Evolutionary conservation across 169 alveolate genomes (phyloP).

Genomic region (Babesia ovata): DNA sequence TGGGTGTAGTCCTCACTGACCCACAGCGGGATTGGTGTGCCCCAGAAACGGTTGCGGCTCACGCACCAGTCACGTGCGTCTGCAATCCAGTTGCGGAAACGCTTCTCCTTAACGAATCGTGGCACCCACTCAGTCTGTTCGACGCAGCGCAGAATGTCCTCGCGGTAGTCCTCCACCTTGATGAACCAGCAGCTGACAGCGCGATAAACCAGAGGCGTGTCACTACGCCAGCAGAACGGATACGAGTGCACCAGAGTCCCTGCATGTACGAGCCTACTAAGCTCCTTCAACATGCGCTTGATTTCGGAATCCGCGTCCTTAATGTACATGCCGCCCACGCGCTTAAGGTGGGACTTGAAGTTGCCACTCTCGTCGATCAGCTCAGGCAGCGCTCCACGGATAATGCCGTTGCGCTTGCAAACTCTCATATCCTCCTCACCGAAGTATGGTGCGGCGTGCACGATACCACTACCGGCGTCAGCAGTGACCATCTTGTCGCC

Average conservation of each 20-base stretch:
- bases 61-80: constrained; percentile 99
- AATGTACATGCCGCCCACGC: constrained; percentile 86
- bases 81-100: constrained; percentile 98
- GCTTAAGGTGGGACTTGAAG: constrained; percentile 83
- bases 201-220: constrained; percentile 97
- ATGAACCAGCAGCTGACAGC: constrained; percentile 99
- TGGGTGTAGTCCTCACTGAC: constrained; percentile 92
- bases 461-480: constrained; percentile 95
- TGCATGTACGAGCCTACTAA: constrained; percentile 82
- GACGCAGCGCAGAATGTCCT: constrained; percentile 87
- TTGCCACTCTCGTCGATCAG: constrained; percentile 92
- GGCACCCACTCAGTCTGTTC: constrained; percentile 96
- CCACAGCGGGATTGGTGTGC: constrained; percentile 99
- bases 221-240: constrained; percentile 99
- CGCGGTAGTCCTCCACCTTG: constrained; percentile 93
- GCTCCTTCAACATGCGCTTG: constrained; percentile 83
- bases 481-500: constrained; percentile 93
- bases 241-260: constrained; percentile 90
- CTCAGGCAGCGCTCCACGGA: constrained; percentile 82
- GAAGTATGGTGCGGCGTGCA: constrained; percentile 95
- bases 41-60: constrained; percentile 98
- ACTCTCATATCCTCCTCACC: constrained; percentile 96
- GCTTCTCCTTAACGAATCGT: constrained; percentile 91
- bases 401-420: constrained; percentile 65
- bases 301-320: constrained; percentile 96